A percentile compares a stretch with the other conserved stretches of the same genome.
These are phyloP conservation scores for Cymbidium sinense DNA, from an alignment of 106 monocot species.

Conservation along the genomic window DNA sequence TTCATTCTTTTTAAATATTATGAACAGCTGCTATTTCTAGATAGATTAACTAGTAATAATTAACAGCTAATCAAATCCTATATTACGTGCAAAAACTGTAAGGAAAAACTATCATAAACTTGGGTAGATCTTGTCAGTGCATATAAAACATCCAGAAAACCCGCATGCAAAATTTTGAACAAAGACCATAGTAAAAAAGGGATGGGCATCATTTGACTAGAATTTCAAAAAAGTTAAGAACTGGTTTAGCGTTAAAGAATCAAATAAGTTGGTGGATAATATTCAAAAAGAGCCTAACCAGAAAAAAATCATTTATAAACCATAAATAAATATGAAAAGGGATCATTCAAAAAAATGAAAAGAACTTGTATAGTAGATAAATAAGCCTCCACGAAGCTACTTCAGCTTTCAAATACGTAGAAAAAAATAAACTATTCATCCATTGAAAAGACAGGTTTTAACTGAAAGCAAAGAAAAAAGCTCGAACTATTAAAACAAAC, in stretches of 20 bases:
- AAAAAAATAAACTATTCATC: not conserved
- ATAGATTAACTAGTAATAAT: not conserved
- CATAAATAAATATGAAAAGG: not conserved
- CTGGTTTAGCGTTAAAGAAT: too few species aligned
- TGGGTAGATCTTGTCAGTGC: not conserved
- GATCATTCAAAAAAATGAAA: not conserved
- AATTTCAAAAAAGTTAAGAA: too few species aligned
- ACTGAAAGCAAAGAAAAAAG: not conserved
- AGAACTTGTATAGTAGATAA: not conserved
- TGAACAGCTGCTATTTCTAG: not conserved
- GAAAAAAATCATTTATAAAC: not conserved
- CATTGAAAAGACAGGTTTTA: not conserved
- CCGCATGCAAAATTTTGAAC: not conserved
- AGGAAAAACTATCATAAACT: not conserved
- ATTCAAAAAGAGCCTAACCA: too few species aligned
- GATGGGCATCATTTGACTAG: not conserved
- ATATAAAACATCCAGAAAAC: not conserved
- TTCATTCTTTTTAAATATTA: not conserved
- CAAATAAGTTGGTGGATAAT: too few species aligned
- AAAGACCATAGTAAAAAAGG: not conserved
- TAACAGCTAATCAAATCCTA: not conserved
- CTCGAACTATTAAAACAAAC: not conserved
- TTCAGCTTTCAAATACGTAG: not conserved
- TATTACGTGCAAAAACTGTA: not conserved
- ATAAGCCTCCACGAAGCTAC: not conserved